These are phyloP conservation scores for Erodium maritimum DNA, from an alignment of 345 rosid genomes.

Conservation along the genomic window DNA sequence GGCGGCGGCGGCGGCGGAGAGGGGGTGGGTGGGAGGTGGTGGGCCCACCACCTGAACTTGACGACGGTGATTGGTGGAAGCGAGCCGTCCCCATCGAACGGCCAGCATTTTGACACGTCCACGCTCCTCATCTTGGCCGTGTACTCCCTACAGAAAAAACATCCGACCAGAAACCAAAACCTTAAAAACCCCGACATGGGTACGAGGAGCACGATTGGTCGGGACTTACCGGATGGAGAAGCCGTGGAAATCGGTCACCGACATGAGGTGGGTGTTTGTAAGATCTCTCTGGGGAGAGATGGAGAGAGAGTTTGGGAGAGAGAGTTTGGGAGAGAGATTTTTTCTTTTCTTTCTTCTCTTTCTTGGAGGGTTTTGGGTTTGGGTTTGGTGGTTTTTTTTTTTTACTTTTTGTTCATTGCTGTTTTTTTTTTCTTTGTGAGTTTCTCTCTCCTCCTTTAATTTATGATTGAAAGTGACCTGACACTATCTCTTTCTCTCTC, in stretches of 20 bases:
- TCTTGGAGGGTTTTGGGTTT: background rate
- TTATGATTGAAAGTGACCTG: slow-evolving; percentile 40
- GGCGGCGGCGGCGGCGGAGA: background rate
- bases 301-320: too few species aligned
- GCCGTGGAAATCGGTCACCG: slow-evolving; percentile 22
- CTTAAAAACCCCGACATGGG: background rate
- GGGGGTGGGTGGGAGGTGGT: slow-evolving; percentile 34
- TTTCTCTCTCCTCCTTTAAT: background rate
- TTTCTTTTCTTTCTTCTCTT: background rate
- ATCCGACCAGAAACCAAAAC: slow-evolving; percentile 1
- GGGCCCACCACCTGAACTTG: slow-evolving; percentile 66
- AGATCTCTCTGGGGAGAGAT: too few species aligned
- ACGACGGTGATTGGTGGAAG: slow-evolving; percentile 46
- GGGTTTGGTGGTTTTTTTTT: slow-evolving; percentile 10
- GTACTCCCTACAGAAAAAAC: slow-evolving; percentile 29
- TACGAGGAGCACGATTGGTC: background rate
- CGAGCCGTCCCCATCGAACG: slow-evolving; percentile 28
- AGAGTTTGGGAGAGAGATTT: too few species aligned
- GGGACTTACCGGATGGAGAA: slow-evolving; percentile 50
- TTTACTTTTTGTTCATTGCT: slow-evolving; percentile 22
- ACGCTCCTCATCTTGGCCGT: slow-evolving; percentile 31
- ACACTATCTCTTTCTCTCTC: background rate
- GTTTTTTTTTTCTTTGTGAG: slow-evolving; percentile 12
- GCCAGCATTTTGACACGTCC: slow-evolving; percentile 48
- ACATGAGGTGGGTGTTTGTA: slow-evolving; percentile 23